Evolutionary conservation across 192 early-diverging fungal genomes (phyloP).

Genomic region (Coemansia brasiliensis): DNA sequence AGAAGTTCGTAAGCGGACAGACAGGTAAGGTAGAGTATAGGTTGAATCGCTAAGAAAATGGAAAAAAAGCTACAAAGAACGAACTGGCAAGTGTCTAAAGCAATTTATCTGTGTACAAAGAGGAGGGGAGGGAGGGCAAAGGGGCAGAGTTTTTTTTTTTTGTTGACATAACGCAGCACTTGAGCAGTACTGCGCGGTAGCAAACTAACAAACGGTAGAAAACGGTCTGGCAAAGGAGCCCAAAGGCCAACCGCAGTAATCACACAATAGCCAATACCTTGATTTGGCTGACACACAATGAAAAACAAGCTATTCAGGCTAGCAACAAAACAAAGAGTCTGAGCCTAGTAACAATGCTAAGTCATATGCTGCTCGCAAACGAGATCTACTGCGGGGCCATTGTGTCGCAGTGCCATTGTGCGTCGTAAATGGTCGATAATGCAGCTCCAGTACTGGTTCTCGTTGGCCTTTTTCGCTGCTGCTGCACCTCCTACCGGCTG

Average conservation of each 20-base stretch:
- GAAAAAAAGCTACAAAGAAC: neutral
- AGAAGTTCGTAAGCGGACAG: too few species aligned
- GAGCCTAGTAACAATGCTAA: neutral
- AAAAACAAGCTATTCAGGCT: neutral
- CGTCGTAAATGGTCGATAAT: slow-evolving; percentile 48
- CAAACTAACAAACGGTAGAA: neutral
- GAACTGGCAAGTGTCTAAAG: too few species aligned
- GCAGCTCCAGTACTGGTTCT: slow-evolving; percentile 58
- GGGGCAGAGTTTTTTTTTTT: neutral
- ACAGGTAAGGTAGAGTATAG: neutral
- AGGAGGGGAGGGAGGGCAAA: slow-evolving; percentile 1
- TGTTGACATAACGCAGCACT: neutral
- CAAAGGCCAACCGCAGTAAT: neutral
- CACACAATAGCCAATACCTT: neutral
- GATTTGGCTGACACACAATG: neutral
- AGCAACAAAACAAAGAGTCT: neutral
- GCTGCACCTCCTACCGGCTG: slow-evolving; percentile 27
- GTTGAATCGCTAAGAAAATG: neutral
- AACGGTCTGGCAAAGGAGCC: neutral
- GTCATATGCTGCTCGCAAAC: neutral
- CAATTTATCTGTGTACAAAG: too few species aligned
- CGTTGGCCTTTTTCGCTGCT: slow-evolving; percentile 26
- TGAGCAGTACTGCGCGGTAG: slow-evolving; percentile 1
- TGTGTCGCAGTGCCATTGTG: slow-evolving; percentile 18
- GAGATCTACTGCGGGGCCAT: slow-evolving; percentile 6